Evolutionary conservation across 345 rosid genomes (phyloP).

Genomic region (Luvunga scandens): DNA sequence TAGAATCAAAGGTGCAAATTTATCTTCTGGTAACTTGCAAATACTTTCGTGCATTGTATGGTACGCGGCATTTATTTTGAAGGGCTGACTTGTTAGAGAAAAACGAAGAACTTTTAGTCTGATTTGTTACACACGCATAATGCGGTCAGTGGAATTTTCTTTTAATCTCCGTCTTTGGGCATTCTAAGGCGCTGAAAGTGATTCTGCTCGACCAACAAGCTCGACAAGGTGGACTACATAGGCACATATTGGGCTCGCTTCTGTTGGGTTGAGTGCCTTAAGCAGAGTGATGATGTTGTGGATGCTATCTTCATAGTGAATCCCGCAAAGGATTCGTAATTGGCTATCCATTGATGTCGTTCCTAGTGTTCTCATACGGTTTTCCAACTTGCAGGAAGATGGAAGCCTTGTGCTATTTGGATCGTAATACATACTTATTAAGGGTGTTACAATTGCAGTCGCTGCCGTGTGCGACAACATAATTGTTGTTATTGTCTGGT

Average conservation of each 20-base stretch:
- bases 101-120: neutral
- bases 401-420: conserved; percentile 9
- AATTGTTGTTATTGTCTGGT: conserved; percentile 14
- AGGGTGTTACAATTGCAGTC: conserved; percentile 14
- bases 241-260: conserved; percentile 13
- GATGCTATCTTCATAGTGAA: conserved; percentile 33
- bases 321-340: conserved; percentile 26
- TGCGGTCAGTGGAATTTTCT: conserved; percentile 6
- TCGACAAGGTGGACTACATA: conserved; percentile 23
- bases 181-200: conserved; percentile 21
- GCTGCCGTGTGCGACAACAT: conserved; percentile 20
- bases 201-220: conserved; percentile 24
- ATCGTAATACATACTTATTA: conserved; percentile 21
- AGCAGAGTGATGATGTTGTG: conserved; percentile 26
- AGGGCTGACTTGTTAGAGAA: conserved; percentile 18
- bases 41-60: conserved; percentile 32
- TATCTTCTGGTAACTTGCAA: conserved; percentile 28
- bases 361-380: conserved; percentile 12
- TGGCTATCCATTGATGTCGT: conserved; percentile 1
- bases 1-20: conserved; percentile 19
- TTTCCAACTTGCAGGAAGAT: neutral
- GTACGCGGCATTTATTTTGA: conserved; percentile 23
- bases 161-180: neutral
- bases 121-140: conserved; percentile 29
- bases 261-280: conserved; percentile 20